phyloP scores from a whole-genome alignment of 768 basidiomycete genomes.

The Tricholoma flavovirens region DNA sequence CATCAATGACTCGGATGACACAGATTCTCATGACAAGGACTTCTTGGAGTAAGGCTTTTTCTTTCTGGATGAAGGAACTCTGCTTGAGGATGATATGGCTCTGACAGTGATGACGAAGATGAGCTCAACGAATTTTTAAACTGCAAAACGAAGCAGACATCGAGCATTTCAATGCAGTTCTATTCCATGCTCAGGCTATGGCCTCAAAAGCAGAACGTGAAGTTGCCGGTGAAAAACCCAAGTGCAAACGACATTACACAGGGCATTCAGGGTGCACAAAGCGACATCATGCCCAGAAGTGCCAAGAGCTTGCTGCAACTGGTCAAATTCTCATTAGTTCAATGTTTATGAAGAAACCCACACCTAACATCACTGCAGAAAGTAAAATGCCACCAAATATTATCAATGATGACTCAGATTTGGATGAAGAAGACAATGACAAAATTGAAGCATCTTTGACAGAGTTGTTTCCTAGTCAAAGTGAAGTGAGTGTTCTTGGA shows the following conservation, averaged over 20 bases:
- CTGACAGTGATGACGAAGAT: neutral
- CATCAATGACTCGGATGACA: neutral
- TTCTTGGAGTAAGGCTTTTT: neutral
- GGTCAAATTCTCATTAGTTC: slow-evolving; percentile 4
- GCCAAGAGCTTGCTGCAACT: neutral
- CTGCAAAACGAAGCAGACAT: neutral
- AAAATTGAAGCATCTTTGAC: neutral
- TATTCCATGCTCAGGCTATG: neutral
- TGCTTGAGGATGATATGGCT: neutral
- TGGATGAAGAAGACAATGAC: neutral
- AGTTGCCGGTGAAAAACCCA: slow-evolving; percentile 1
- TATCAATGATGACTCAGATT: neutral
- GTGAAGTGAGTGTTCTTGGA: neutral
- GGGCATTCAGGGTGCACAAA: slow-evolving; percentile 9
- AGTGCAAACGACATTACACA: slow-evolving; percentile 8
- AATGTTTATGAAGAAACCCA: slow-evolving; percentile 6
- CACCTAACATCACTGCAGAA: neutral
- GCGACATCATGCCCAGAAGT: slow-evolving; percentile 5
- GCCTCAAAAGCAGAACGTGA: neutral
- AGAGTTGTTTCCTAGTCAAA: neutral
- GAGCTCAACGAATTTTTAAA: neutral
- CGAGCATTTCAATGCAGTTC: neutral
- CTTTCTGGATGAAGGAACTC: neutral
- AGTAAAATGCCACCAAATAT: neutral
- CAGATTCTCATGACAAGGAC: neutral